Evolutionary conservation across 352 stramenopile genomes (phyloP).

Genomic region (Thraustochytrium sp.): DNA sequence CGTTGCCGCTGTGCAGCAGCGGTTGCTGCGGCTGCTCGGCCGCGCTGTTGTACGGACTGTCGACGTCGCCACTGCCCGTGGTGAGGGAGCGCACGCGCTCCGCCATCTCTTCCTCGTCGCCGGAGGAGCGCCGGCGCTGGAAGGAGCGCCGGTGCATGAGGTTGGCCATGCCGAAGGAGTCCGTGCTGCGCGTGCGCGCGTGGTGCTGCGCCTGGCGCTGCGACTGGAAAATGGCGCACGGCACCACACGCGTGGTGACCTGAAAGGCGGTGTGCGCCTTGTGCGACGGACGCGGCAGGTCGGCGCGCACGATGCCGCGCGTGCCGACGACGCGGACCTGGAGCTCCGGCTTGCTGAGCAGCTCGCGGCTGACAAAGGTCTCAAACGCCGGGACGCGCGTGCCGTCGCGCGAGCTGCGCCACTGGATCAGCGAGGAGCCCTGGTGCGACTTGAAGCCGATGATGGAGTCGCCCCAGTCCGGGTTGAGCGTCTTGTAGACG

Average conservation of each 20-base stretch:
- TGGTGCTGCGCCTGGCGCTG: neutral
- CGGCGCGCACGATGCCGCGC: neutral
- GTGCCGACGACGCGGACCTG: neutral
- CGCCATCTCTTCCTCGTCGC: too few relatives aligned
- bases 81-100: too few relatives aligned
- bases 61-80: neutral
- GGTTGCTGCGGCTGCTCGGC: too few relatives aligned
- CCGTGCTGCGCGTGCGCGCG: neutral
- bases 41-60: too few relatives aligned
- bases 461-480: slow-evolving; percentile 10
- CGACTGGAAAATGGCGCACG: neutral
- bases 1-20: too few relatives aligned
- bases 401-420: neutral
- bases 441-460: slow-evolving; percentile 22
- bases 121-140: too few relatives aligned
- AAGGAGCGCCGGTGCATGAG: too few relatives aligned
- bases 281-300: neutral
- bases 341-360: neutral
- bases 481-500: slow-evolving; percentile 33
- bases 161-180: neutral
- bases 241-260: neutral
- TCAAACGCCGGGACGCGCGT: slow-evolving; percentile 15
- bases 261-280: neutral
- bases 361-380: slow-evolving; percentile 5
- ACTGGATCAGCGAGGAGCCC: slow-evolving; percentile 12